Evolutionary conservation across 192 early-diverging fungal species (phyloP), one percentile per base, ranked within the genome.

Genomic region (Rhizophagus clarus): DNA sequence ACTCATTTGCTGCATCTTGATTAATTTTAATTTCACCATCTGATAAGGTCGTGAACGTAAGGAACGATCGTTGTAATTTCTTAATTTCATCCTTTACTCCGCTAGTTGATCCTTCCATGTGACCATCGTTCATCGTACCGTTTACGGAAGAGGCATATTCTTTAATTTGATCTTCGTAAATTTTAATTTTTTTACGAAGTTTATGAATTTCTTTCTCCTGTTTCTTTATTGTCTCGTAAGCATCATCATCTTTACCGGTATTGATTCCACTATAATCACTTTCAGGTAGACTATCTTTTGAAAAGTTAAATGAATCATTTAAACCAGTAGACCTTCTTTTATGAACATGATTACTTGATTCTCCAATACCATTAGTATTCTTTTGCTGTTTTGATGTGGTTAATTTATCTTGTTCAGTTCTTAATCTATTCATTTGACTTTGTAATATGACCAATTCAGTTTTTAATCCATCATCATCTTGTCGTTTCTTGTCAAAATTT

Each of bases 391-490:
- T 56, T 7, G 20, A 56, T 56, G 20, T 22, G 7, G 68, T 42
- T 42, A 70, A 10, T n/a, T 70, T 70, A 2, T 15, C 15, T 70
- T 70, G 68, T 70, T 70, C 68, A n/a, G 34, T 70, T 40, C 68
- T 32, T 42, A 70, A 42, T 42, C 68, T 31, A 70, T 40, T 40
- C n/a, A 70, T n/a, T 40, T 45, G 37, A 26, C 68, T 70, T 70
- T 70, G 68, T 70, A 70, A n/a, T n/a, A 70, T 17, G 24, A 37
- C 68, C n/a, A 70, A 37, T 42, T 70, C 68, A 11, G 68, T 70
- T 37, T 37, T 70, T 24, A 70, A 70, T 24, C 68, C 68, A n/a
- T 70, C 68, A 22, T 70, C 68, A n/a, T 34, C 32, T 1, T 34
- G 3, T 22, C 32, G 28, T 15, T 26, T 66, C 28, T 26, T 66